Evolutionary conservation across 495 filamentous ascomycete genomes (phyloP).

Genomic region (Lophium mytilinum): DNA sequence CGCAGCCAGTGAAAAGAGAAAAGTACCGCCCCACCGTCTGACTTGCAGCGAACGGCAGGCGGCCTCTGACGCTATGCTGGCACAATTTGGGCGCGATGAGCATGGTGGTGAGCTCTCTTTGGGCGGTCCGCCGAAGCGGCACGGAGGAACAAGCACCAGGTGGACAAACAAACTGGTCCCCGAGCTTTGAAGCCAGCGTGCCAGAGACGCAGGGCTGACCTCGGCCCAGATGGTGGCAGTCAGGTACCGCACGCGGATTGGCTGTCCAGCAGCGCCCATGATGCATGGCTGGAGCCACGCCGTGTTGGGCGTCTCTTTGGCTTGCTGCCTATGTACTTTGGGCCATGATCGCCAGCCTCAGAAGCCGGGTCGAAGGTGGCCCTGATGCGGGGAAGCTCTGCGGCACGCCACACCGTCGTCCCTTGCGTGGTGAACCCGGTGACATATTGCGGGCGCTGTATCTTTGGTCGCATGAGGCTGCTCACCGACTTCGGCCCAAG

Average conservation of each 20-base stretch:
- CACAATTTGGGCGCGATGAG: neutral
- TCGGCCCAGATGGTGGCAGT: neutral
- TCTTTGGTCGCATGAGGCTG: no score
- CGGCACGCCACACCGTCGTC: no score
- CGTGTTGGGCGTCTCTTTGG: neutral
- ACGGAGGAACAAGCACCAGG: neutral
- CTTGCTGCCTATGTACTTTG: no score
- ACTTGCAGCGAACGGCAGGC: neutral
- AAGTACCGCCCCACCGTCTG: neutral
- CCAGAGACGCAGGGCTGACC: neutral
- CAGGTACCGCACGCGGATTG: neutral
- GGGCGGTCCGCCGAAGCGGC: neutral
- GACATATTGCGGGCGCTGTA: no score
- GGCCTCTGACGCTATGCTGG: neutral
- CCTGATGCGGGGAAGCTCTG: no score
- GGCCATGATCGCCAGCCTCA: no score
- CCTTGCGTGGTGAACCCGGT: no score
- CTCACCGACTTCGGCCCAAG: no score
- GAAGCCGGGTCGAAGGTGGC: no score
- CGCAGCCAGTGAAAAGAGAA: neutral
- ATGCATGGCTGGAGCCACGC: neutral
- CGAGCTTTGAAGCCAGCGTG: no score
- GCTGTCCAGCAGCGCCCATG: neutral
- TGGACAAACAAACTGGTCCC: no score
- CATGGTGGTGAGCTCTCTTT: neutral